A percentile compares a stretch with the other conserved stretches of the same genome.
These are phyloP conservation scores for Geotrichum cucujoidarum DNA, from an alignment of 1,139 yeast species.

Conservation along the genomic window DNA sequence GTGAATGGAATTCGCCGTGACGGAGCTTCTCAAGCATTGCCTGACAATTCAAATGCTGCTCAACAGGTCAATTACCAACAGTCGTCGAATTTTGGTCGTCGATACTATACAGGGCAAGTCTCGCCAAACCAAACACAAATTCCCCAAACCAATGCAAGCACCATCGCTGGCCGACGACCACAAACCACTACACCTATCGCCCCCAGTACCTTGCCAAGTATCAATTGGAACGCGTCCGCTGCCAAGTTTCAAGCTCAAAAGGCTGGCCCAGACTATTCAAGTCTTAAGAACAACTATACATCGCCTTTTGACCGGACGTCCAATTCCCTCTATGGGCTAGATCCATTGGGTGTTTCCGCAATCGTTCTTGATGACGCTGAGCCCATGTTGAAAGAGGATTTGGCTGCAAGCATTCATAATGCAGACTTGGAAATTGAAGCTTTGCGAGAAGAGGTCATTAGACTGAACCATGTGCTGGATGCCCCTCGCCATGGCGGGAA, in stretches of 20 bases:
- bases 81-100: background rate
- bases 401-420: conserved; percentile 21
- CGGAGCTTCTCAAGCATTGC: background rate
- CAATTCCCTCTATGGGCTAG: background rate
- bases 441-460: conserved; percentile 7
- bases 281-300: conserved; percentile 4
- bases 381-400: conserved; percentile 29
- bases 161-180: background rate
- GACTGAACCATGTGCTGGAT: conserved; percentile 3
- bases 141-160: background rate
- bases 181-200: background rate
- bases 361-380: conserved; percentile 9
- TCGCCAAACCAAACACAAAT: background rate
- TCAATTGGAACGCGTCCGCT: background rate
- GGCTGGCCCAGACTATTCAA: background rate
- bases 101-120: conserved; percentile 1
- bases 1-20: conserved; percentile 7
- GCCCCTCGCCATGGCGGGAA: background rate
- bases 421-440: conserved; percentile 18
- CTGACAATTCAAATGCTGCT: too few relatives aligned
- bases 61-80: background rate
- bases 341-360: background rate
- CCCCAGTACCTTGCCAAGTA: background rate
- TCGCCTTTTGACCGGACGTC: conserved; percentile 1
- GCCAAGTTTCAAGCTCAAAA: background rate